Base-by-base conservation (phyloP, 225 moss, liverwort and hornwort species). In the Anthoceros angustus region DNA sequence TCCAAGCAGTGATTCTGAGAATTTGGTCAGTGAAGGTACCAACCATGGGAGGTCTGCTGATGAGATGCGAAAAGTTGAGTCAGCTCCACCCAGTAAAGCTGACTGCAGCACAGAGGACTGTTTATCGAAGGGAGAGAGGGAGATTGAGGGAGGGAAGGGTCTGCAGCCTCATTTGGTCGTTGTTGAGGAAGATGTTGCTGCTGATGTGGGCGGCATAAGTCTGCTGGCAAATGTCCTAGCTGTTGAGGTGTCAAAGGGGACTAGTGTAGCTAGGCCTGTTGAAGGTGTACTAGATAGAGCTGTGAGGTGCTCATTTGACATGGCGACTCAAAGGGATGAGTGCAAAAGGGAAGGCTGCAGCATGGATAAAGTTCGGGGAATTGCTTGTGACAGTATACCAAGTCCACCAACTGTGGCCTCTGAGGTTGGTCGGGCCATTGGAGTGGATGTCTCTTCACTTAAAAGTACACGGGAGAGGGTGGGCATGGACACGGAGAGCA, bases 221-320 rank as follows among this genome's bases (percentile, higher is more conserved):
- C 72, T 98, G 71, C 70, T 91, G 67, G 95, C 95, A 24, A 92
- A 83, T 39, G 88, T 92, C 41, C 91, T 91, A 72, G 95, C 88
- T 21, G 86, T 82, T 68, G 90, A 95, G 62, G 77, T 80, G 7
- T 72, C 69, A 43, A 77, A 77, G 42, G 67, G 69, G 42, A 73
- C 61, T 23, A 68, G 63, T 0, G 74, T 73, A 61, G 83, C 84
- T 72, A 75, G 26, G 23, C 65, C 66, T 71, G 70, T 42, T 72
- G 81, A 81, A 62, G 74, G 66, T 43, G 72, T 18, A 18, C 23
- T 20, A 23, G 55, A 55, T 0, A 55, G 23, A 18, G 55, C 12
- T 18, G 55, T 9, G 23, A 7, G 18, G 14, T 8, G n/a, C 14
- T 55, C n/a, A 18, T 18, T 18, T 55, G n/a, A 20, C 7, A 55